Conservation (phyloP, 2,329 filamentous ascomycete genomes). For the Dryadomyces sulphureus region DNA sequence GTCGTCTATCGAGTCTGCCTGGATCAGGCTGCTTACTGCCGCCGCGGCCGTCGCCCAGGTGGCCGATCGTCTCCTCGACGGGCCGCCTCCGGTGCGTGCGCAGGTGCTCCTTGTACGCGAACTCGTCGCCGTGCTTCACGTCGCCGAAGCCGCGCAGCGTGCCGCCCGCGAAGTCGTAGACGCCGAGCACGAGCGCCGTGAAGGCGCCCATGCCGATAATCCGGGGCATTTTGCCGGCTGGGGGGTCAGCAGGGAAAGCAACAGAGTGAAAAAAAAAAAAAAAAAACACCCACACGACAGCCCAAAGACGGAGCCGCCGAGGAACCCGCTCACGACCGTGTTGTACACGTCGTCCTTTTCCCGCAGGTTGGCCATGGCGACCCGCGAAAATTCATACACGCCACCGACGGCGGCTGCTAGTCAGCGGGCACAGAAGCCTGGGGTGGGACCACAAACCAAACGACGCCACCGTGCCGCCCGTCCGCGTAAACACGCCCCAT, state of each 20-base stretch:
- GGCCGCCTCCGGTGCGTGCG: slow-evolving; percentile 62
- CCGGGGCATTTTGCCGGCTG: slow-evolving; percentile 52
- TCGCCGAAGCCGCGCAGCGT: slow-evolving; percentile 30
- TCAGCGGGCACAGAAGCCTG: too few species aligned
- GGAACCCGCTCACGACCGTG: slow-evolving; percentile 59
- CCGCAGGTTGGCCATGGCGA: slow-evolving; percentile 69
- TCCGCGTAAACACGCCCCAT: slow-evolving; percentile 65
- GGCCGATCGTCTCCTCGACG: slow-evolving; percentile 62
- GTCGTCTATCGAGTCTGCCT: background rate
- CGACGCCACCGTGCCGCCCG: slow-evolving; percentile 55
- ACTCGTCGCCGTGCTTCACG: slow-evolving; percentile 50
- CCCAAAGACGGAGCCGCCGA: slow-evolving; percentile 58
- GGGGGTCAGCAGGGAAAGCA: background rate
- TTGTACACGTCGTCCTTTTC: slow-evolving; percentile 72
- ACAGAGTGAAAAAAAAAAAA: background rate
- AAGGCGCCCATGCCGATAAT: slow-evolving; percentile 51
- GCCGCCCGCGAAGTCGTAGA: slow-evolving; percentile 55
- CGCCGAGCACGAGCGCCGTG: slow-evolving; percentile 41
- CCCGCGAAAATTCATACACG: slow-evolving; percentile 63
- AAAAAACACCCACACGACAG: slow-evolving; percentile 44
- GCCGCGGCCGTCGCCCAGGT: slow-evolving; percentile 83
- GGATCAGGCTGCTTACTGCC: background rate
- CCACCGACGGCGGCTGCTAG: slow-evolving; percentile 61
- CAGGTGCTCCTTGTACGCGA: slow-evolving; percentile 58
- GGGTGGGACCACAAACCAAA: slow-evolving; percentile 52